These are phyloP conservation scores for Neopestalotiopsis clavispora DNA, from an alignment of 2,329 filamentous ascomycete species.

Conservation along the genomic window DNA sequence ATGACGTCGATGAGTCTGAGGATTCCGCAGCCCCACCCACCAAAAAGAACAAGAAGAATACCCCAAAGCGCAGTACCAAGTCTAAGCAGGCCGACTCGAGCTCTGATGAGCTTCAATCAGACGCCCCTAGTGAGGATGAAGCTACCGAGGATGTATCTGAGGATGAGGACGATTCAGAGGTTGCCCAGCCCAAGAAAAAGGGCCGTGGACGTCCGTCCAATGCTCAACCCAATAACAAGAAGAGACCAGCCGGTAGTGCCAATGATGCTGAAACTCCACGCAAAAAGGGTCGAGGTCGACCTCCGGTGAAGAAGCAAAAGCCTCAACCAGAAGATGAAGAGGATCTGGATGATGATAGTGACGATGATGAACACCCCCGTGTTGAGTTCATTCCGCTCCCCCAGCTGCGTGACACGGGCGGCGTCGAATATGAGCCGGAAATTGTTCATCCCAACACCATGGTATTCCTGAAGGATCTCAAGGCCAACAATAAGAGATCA, in stretches of 20 bases:
- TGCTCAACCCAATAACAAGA: conserved; percentile 2
- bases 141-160: background rate
- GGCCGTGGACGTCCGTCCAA: conserved; percentile 13
- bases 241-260: conserved; percentile 4
- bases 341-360: conserved; percentile 28
- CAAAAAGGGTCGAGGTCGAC: conserved; percentile 18
- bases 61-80: background rate
- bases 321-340: conserved; percentile 24
- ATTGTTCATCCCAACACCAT: conserved; percentile 63
- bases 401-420: conserved; percentile 45
- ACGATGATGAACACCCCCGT: conserved; percentile 39
- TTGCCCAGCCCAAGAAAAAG: background rate
- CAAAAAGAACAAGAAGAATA: conserved; percentile 6
- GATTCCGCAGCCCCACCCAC: conserved; percentile 1
- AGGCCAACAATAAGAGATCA: conserved; percentile 60
- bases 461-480: conserved; percentile 62
- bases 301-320: background rate
- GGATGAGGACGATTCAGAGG: conserved; percentile 10
- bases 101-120: background rate
- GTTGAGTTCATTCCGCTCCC: conserved; percentile 48
- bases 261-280: conserved; percentile 2
- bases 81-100: background rate
- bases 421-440: conserved; percentile 55
- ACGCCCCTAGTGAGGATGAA: background rate
- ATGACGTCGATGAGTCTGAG: conserved; percentile 25